Evolutionary conservation across 768 basidiomycete species (phyloP).

Genomic region (Nidularia sp.): DNA sequence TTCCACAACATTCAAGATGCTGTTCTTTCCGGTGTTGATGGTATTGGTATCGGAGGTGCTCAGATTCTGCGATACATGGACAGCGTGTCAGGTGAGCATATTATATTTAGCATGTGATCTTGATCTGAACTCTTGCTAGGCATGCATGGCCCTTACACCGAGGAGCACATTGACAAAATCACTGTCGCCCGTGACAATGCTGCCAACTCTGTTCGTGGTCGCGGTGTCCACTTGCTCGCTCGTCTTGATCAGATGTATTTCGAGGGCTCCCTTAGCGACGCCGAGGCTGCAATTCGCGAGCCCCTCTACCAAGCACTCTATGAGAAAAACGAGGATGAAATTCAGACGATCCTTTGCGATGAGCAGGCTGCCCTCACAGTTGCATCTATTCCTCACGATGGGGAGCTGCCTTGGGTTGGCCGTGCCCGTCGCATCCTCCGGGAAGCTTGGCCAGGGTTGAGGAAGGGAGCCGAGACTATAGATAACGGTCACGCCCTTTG

Average conservation of each 20-base stretch:
- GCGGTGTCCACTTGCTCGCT: neutral
- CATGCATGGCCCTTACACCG: neutral
- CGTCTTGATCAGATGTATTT: neutral
- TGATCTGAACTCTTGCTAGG: too few relatives aligned
- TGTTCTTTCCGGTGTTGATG: neutral
- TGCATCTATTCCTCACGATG: neutral
- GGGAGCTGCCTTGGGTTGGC: neutral
- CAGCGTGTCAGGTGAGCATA: neutral
- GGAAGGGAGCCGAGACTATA: neutral
- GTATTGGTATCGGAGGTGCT: neutral
- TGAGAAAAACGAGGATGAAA: neutral
- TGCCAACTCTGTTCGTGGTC: neutral
- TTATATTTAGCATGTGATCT: too few relatives aligned
- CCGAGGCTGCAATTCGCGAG: neutral
- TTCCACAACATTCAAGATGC: neutral
- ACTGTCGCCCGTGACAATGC: neutral
- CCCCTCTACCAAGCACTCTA: neutral
- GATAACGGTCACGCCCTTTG: neutral
- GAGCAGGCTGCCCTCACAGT: neutral
- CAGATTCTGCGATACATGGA: neutral
- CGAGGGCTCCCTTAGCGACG: neutral
- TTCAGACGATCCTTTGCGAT: neutral
- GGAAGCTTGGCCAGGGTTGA: neutral
- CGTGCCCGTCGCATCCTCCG: neutral
- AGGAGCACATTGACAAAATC: neutral